A percentile compares a stretch with the other conserved stretches of the same genome.
phyloP scores from a whole-genome alignment of 169 alveolate species.

The Plasmodium yoelii region DNA sequence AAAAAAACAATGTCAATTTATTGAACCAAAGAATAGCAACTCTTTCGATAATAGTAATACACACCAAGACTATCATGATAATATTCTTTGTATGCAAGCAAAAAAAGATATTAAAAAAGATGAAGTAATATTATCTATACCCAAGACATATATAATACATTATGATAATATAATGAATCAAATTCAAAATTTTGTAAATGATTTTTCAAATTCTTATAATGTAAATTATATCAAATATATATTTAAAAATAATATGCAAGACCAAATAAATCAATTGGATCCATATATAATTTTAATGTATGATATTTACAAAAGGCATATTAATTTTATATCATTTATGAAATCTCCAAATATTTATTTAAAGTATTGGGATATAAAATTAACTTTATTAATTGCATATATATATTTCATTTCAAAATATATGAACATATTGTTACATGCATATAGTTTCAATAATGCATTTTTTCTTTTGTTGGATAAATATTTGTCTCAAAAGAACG shows the following conservation, averaged over 20 bases:
- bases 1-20: background rate
- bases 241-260: slow-evolving; percentile 62
- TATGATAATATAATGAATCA: slow-evolving; percentile 38
- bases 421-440: slow-evolving; percentile 37
- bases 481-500: background rate
- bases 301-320: slow-evolving; percentile 61
- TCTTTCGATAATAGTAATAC: background rate
- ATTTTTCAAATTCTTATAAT: slow-evolving; percentile 26
- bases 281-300: slow-evolving; percentile 37
- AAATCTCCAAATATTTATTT: slow-evolving; percentile 60
- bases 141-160: slow-evolving; percentile 41
- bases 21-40: background rate
- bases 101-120: slow-evolving; percentile 25
- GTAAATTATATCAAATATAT: slow-evolving; percentile 64
- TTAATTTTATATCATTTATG: slow-evolving; percentile 31
- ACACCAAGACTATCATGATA: background rate
- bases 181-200: slow-evolving; percentile 31
- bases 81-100: slow-evolving; percentile 45
- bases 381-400: slow-evolving; percentile 52
- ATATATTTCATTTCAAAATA: slow-evolving; percentile 64
- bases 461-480: slow-evolving; percentile 24
- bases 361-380: slow-evolving; percentile 73
- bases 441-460: slow-evolving; percentile 50
- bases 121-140: slow-evolving; percentile 34
- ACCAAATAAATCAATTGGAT: slow-evolving; percentile 29